phyloP scores from a whole-genome alignment of 179 eudicot genomes.

The Amaranthus tricolor region DNA sequence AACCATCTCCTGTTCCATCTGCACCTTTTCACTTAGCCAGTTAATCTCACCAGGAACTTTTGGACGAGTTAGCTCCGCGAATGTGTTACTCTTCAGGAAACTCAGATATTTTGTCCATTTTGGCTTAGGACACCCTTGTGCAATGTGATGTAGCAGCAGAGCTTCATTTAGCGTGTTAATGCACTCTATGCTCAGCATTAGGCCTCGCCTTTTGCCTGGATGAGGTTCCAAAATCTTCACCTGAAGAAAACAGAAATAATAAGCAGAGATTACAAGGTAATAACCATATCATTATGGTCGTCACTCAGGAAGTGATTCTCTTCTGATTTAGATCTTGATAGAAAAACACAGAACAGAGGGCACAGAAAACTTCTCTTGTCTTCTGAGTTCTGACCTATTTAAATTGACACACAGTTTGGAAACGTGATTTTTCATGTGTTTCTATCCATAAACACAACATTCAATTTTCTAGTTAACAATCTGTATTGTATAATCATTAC shows the following conservation, averaged over 20 bases:
- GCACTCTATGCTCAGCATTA: conserved; percentile 74
- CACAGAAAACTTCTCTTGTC: background rate
- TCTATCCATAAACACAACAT: background rate
- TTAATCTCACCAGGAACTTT: conserved; percentile 51
- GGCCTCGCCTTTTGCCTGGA: conserved; percentile 56
- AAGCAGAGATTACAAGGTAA: background rate
- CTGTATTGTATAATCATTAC: too few species aligned
- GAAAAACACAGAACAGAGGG: background rate
- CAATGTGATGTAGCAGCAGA: conserved; percentile 63
- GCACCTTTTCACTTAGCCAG: conserved; percentile 41
- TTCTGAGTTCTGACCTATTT: background rate
- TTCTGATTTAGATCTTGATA: background rate
- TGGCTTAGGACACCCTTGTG: conserved; percentile 77
- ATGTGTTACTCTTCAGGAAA: conserved; percentile 71
- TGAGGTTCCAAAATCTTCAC: conserved; percentile 66
- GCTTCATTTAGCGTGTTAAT: conserved; percentile 83
- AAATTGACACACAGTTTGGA: background rate
- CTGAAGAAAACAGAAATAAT: conserved; percentile 36
- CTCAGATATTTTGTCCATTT: conserved; percentile 87
- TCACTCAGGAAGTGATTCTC: background rate
- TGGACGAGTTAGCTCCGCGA: conserved; percentile 68
- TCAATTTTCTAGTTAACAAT: too few species aligned
- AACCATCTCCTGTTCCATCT: conserved; percentile 28
- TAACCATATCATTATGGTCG: background rate
- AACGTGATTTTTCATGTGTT: background rate